These are phyloP conservation scores for Dactylellina sp. DNA, from an alignment of 2,329 filamentous ascomycete genomes.

Conservation along the genomic window DNA sequence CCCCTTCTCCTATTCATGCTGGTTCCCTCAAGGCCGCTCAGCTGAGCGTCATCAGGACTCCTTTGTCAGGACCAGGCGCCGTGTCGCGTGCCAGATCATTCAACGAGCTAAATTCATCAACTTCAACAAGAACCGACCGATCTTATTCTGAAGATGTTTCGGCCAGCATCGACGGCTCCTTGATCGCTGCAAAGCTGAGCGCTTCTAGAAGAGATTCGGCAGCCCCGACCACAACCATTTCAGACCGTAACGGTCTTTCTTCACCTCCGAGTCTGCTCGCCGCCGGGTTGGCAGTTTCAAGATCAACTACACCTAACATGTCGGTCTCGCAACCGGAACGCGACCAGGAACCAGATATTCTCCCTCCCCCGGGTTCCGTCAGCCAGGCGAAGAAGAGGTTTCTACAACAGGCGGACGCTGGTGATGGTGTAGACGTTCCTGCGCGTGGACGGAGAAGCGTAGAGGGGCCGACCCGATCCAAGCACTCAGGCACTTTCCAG, in stretches of 20 bases:
- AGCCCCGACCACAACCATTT: conserved; percentile 6
- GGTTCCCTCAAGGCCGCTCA: conserved; percentile 47
- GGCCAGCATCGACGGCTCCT: conserved; percentile 27
- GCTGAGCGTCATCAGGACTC: conserved; percentile 46
- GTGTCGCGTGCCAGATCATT: conserved; percentile 45
- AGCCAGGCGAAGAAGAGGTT: conserved; percentile 45
- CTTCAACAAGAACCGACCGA: conserved; percentile 4
- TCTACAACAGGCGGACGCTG: conserved; percentile 31
- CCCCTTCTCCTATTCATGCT: conserved; percentile 22
- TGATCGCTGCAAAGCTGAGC: conserved; percentile 45
- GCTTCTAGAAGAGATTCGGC: conserved; percentile 24
- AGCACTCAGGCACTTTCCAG: conserved; percentile 42
- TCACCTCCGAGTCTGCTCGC: conserved; percentile 47
- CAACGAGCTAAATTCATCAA: conserved; percentile 25
- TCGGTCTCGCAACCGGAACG: conserved; percentile 37
- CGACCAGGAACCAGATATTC: conserved; percentile 52
- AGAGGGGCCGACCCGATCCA: conserved; percentile 44
- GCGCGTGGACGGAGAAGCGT: conserved; percentile 39
- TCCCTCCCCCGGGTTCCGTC: conserved; percentile 43
- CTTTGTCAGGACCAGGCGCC: conserved; percentile 26
- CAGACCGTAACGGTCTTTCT: conserved; percentile 12
- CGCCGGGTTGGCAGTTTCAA: conserved; percentile 44
- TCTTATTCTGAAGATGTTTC: conserved; percentile 44
- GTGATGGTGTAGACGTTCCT: conserved; percentile 35
- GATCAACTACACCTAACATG: conserved; percentile 38